Conservation (phyloP, 2,329 filamentous ascomycete genomes). For the Alternaria conjuncta region DNA sequence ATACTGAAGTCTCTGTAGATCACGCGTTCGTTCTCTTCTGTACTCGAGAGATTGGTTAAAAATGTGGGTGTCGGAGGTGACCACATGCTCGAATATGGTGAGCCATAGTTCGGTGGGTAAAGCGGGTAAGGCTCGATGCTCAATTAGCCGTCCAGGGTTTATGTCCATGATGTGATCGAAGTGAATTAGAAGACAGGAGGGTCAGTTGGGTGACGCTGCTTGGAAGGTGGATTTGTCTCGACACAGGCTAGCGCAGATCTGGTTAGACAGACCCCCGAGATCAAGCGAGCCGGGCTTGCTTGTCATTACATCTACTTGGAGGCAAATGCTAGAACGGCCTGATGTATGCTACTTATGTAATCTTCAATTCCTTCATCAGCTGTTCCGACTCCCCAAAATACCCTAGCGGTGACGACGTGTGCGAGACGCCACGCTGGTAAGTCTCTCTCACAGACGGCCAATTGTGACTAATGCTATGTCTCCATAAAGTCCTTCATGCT, state of each 20-base stretch:
- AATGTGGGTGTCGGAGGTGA: constrained; percentile 1
- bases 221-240: background rate
- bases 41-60: background rate
- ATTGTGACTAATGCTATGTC: background rate
- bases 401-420: background rate
- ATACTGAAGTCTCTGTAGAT: background rate
- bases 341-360: background rate
- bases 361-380: background rate
- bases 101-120: constrained; percentile 4
- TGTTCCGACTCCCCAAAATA: background rate
- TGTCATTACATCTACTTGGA: background rate
- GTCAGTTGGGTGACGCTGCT: background rate
- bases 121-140: background rate
- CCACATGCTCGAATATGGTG: constrained; percentile 1
- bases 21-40: background rate
- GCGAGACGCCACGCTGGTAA: background rate
- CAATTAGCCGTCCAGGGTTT: background rate
- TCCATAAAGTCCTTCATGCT: background rate
- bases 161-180: background rate
- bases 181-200: background rate
- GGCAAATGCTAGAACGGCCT: background rate
- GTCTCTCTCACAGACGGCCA: background rate
- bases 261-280: background rate
- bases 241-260: background rate
- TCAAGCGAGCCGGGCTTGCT: background rate